These are phyloP conservation scores for Mycena vulgaris DNA, from an alignment of 768 basidiomycete species.

Conservation along the genomic window DNA sequence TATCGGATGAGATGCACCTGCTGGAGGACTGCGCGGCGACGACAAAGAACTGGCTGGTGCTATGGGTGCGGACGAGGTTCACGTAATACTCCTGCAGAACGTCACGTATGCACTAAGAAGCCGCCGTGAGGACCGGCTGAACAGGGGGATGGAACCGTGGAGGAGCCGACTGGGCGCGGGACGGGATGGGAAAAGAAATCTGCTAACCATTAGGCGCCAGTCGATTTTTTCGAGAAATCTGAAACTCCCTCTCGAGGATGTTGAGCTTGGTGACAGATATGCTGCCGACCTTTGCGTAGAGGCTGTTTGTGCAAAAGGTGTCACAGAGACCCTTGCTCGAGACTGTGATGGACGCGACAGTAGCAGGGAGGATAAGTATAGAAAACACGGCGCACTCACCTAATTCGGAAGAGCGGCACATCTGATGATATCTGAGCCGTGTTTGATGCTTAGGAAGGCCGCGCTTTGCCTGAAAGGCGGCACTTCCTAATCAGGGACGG, in stretches of 20 bases:
- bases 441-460: too few relatives aligned
- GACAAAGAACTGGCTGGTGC: conserved; percentile 70
- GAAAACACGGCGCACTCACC: too few relatives aligned
- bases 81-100: conserved; percentile 94
- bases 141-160: conserved; percentile 28
- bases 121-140: conserved; percentile 34
- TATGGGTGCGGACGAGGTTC: conserved; percentile 92
- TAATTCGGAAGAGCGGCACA: too few relatives aligned
- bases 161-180: conserved; percentile 21
- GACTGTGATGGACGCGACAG: conserved; percentile 92
- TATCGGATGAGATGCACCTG: conserved; percentile 61
- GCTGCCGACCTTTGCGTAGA: conserved; percentile 97
- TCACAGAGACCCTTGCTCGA: conserved; percentile 97
- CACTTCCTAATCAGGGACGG: too few relatives aligned
- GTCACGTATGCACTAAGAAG: conserved; percentile 87
- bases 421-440: too few relatives aligned
- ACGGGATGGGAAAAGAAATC: conserved; percentile 45
- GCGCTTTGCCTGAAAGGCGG: too few relatives aligned
- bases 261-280: conserved; percentile 94
- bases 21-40: conserved; percentile 59
- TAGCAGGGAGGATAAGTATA: too few relatives aligned
- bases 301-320: conserved; percentile 93
- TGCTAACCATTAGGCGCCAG: conserved; percentile 93
- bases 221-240: conserved; percentile 89
- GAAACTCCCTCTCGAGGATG: conserved; percentile 95